Conservation (phyloP, 169 alveolate genomes). For the Plasmodium knowlesi region DNA sequence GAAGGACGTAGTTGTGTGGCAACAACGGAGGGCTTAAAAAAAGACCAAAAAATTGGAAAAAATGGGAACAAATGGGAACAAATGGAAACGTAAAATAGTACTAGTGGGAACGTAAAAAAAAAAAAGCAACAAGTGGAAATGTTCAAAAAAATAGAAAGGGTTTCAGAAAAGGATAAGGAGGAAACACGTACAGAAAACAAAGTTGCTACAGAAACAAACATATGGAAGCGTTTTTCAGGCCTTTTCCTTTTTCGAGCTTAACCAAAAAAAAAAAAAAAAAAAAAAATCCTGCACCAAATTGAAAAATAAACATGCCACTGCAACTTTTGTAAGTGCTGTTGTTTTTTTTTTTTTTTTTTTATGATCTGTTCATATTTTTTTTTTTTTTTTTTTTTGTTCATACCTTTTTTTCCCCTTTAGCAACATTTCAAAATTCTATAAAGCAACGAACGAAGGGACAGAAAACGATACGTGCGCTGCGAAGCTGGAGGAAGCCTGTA, state of each 20-base stretch:
- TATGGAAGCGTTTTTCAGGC: neutral
- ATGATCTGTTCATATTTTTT: neutral
- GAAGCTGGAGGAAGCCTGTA: neutral
- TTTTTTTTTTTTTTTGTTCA: neutral
- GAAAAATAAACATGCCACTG: neutral
- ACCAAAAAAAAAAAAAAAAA: constrained; percentile 21
- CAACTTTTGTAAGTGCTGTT: neutral
- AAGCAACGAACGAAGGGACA: neutral
- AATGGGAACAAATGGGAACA: too few species aligned
- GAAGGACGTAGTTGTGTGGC: neutral
- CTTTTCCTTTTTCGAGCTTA: constrained; percentile 22
- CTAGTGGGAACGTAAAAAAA: neutral
- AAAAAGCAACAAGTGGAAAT: neutral
- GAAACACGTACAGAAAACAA: neutral
- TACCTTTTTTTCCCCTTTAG: neutral
- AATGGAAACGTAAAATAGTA: too few species aligned
- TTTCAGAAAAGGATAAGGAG: neutral
- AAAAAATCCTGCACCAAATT: neutral
- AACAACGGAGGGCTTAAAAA: neutral
- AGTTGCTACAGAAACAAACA: constrained; percentile 4
- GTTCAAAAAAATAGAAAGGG: neutral
- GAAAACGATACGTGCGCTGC: neutral
- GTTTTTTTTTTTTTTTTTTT: neutral
- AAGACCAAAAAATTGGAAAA: neutral
- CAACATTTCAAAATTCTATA: neutral